phyloP scores from a whole-genome alignment of 1,139 yeast species.

The Chernovozyma aurita region DNA sequence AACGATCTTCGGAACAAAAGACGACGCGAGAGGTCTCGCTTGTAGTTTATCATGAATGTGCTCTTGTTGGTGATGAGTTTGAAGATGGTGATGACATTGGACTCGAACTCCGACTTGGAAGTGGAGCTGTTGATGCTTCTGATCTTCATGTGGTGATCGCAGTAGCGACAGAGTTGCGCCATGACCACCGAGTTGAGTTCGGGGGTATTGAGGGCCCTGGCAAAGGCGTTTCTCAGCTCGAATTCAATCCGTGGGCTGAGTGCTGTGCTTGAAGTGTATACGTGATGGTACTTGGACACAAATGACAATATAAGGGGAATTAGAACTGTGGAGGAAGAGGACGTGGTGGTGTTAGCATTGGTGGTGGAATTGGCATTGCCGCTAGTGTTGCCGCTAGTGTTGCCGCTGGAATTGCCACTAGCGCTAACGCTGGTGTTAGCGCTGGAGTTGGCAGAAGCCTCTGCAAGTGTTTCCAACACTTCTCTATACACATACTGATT shows the following conservation, averaged over 20 bases:
- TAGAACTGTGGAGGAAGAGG: neutral
- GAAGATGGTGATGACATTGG: constrained; percentile 23
- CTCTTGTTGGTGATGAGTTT: constrained; percentile 32
- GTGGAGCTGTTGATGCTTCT: no score
- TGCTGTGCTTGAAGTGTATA: no score
- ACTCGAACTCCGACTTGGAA: constrained; percentile 4
- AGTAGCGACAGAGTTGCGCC: constrained; percentile 28
- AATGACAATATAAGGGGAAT: neutral
- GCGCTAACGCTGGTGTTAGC: no score
- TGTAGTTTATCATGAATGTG: constrained; percentile 29
- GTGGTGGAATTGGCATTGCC: neutral
- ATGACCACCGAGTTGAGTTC: constrained; percentile 18
- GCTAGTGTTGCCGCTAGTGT: no score
- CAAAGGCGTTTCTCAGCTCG: constrained; percentile 26
- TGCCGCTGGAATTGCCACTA: no score
- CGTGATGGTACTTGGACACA: no score
- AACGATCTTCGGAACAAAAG: constrained; percentile 24
- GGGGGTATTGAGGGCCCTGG: constrained; percentile 19
- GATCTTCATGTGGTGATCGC: constrained; percentile 19
- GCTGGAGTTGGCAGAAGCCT: no score
- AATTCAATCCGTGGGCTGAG: constrained; percentile 22
- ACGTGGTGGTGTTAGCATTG: neutral
- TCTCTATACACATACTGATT: constrained; percentile 8
- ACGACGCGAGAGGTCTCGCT: constrained; percentile 35
- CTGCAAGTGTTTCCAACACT: no score